Conservation (phyloP, 2,329 filamentous ascomycete species). For the Neofusicoccum cordaticola region DNA sequence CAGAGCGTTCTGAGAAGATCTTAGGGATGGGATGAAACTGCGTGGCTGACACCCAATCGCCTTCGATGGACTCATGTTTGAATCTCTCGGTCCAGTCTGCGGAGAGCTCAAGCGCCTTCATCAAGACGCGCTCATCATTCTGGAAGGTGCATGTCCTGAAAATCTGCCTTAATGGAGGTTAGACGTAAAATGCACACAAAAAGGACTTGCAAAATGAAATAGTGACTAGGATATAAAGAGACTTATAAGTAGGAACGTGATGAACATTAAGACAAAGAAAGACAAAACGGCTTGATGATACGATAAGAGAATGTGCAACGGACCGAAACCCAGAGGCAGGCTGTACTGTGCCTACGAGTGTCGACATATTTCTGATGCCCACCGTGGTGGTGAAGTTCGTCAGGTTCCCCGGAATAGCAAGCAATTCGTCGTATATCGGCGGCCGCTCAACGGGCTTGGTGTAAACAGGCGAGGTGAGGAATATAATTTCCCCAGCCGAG, state of each 20-base stretch:
- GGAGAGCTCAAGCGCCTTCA: slow-evolving; percentile 40
- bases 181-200: background rate
- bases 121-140: slow-evolving; percentile 36
- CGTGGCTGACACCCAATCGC: slow-evolving; percentile 18
- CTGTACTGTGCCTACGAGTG: slow-evolving; percentile 22
- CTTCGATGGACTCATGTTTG: slow-evolving; percentile 20
- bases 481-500: slow-evolving; percentile 9
- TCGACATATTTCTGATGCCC: slow-evolving; percentile 26
- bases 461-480: slow-evolving; percentile 26
- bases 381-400: slow-evolving; percentile 25
- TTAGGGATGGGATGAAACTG: slow-evolving; percentile 20
- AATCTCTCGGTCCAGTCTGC: slow-evolving; percentile 35
- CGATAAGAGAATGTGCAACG: background rate
- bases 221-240: too few relatives aligned
- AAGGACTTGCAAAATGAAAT: background rate
- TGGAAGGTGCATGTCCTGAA: slow-evolving; percentile 27
- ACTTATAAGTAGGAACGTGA: background rate
- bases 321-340: background rate
- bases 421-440: slow-evolving; percentile 24
- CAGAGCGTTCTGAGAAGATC: slow-evolving; percentile 5
- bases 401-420: slow-evolving; percentile 26
- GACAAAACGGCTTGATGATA: too few relatives aligned
- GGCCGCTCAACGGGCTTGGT: slow-evolving; percentile 21
- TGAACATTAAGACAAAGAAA: background rate
- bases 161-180: slow-evolving; percentile 19